Conservation (phyloP, 257 asterid genomes). For the Cruciata laevipes region DNA sequence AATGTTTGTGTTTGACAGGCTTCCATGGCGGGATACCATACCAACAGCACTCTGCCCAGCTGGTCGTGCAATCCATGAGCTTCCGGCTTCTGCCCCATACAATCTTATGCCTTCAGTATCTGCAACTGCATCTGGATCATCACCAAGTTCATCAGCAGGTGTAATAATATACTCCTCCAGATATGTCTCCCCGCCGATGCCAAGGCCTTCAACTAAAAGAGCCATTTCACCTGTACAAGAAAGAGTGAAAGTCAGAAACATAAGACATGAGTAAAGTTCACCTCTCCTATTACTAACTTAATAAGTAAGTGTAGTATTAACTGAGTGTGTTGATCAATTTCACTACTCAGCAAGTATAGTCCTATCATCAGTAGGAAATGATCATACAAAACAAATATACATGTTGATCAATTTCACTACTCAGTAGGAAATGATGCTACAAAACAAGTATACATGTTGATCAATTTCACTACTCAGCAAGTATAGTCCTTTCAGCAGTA, state of each 20-base stretch:
- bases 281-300: neutral
- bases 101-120: slow-evolving; percentile 42
- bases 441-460: no score
- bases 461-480: neutral
- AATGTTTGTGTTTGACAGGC: slow-evolving; percentile 27
- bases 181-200: slow-evolving; percentile 44
- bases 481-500: no score
- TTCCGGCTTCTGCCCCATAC: slow-evolving; percentile 37
- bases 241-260: slow-evolving; percentile 9
- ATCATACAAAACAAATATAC: neutral
- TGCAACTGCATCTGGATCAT: slow-evolving; percentile 27
- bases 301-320: neutral
- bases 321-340: no score
- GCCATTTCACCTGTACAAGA: slow-evolving; percentile 61
- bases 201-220: slow-evolving; percentile 65
- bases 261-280: neutral
- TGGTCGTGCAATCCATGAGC: slow-evolving; percentile 51
- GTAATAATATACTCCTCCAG: slow-evolving; percentile 53
- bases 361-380: neutral
- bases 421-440: neutral
- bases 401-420: no score
- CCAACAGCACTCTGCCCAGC: slow-evolving; percentile 28
- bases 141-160: slow-evolving; percentile 36
- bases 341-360: neutral
- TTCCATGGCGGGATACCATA: slow-evolving; percentile 36